Evolutionary conservation across 208 protist genomes (phyloP).

Genomic region (Trypanosomatidae sp.): DNA sequence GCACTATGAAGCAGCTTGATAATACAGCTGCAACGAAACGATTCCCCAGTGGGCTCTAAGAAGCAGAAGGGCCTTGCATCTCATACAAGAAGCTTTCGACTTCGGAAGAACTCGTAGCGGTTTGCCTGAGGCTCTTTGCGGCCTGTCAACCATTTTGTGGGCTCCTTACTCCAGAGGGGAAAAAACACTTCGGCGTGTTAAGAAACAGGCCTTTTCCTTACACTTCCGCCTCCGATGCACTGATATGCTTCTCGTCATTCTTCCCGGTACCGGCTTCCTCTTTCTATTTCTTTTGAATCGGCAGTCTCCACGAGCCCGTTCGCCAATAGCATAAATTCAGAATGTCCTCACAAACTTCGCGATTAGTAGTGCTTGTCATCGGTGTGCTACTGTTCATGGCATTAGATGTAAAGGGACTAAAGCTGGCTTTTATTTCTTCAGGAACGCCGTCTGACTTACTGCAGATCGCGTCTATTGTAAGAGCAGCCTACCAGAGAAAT

Average conservation of each 20-base stretch:
- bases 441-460: neutral
- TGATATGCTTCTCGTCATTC: neutral
- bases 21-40: too few species aligned
- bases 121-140: neutral
- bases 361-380: neutral
- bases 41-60: neutral
- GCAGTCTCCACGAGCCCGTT: neutral
- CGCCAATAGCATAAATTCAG: neutral
- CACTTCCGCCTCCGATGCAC: neutral
- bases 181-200: neutral
- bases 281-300: neutral
- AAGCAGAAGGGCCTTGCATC: neutral
- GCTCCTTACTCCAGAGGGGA: neutral
- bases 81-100: neutral
- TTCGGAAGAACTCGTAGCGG: neutral
- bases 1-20: neutral
- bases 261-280: neutral
- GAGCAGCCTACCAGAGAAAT: conserved; percentile 5
- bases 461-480: neutral
- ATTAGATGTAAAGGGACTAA: neutral
- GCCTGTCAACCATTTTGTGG: neutral
- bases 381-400: neutral
- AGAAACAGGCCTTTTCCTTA: neutral
- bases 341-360: neutral
- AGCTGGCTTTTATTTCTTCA: conserved; percentile 14